Evolutionary conservation across 768 basidiomycete genomes (phyloP), one percentile per base, ranked within the genome.

Genomic region (Hericium rajendrae): DNA sequence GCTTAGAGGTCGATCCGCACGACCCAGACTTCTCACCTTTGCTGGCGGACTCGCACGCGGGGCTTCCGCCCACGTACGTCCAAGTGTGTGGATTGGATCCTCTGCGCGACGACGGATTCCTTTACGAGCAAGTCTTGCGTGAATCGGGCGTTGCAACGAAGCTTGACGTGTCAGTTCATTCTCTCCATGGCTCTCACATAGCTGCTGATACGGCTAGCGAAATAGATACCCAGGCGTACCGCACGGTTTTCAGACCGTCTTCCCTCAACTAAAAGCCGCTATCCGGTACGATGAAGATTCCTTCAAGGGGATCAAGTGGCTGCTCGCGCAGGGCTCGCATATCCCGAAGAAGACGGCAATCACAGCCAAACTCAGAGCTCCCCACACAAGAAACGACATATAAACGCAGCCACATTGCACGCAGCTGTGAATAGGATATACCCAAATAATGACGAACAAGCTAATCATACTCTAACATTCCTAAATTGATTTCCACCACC

Each of bases 211-310:
- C 13, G 41, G 41, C 2, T n/a, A 2, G 22, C 24, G 10, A 51
- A 16, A 46, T 48, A 59, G 58, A 51, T 59, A 59, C 32, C 55
- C 58, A 6, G 58, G 58, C 5, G 38, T 55, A 10, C 48, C 58
- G 26, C 58, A 59, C 22, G 48, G 32, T 6, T 59, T 59, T 4
- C 22, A 52, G 13, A 26, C 18, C 13, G 18, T 37, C 1, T 32
- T 51, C 28, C 55, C 54, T 6, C 46, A 56, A 15, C n/a, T 56
- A 13, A 51, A 59, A 38, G 51, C 48, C 15, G 38, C 51, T 3
- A n/a, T 26, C 4, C 56, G 49, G 48, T 56, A 26, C 15, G 28
- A 48, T 11, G 18, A 38, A 20, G 55, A 56, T 26, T 26, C 37
- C 39, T n/a, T 13, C 3, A 22, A 49, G 13, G 55, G 46, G 4